Conservation (phyloP, 768 basidiomycete genomes). For the Podaxis sp. region DNA sequence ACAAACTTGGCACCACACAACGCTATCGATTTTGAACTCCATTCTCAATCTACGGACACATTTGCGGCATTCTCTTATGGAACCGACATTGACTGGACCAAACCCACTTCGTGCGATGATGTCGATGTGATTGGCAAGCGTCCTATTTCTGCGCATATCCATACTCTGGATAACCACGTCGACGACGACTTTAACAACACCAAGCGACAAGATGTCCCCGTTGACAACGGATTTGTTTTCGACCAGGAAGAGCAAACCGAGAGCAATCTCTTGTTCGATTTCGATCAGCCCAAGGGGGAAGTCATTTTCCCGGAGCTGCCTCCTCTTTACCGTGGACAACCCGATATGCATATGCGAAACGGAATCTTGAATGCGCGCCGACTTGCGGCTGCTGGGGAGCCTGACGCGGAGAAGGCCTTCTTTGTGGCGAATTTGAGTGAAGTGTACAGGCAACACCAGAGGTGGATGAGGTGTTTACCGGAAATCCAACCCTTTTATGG, state of each 20-base stretch:
- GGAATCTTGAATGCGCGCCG: conserved; percentile 70
- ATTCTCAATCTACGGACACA: conserved; percentile 6
- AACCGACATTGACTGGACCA: conserved; percentile 6
- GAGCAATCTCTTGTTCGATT: conserved; percentile 19
- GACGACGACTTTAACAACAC: conserved; percentile 31
- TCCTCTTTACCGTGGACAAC: conserved; percentile 64
- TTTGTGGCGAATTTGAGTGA: conserved; percentile 93
- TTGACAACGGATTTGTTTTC: conserved; percentile 34
- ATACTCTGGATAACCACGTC: conserved; percentile 20
- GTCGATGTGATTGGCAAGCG: conserved; percentile 27
- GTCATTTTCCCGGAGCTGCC: conserved; percentile 63
- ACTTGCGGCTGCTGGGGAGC: conserved; percentile 49
- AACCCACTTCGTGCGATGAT: background rate
- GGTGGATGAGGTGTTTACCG: conserved; percentile 78
- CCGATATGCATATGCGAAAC: conserved; percentile 71
- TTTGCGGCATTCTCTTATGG: conserved; percentile 6
- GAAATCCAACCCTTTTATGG: conserved; percentile 95
- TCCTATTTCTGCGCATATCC: conserved; percentile 19
- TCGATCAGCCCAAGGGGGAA: conserved; percentile 34
- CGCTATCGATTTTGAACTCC: conserved; percentile 1
- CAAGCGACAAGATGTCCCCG: conserved; percentile 17
- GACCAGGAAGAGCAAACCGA: conserved; percentile 35
- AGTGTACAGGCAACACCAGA: conserved; percentile 80
- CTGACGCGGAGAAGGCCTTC: conserved; percentile 90
- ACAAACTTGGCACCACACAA: background rate